Base-by-base conservation (phyloP, 768 basidiomycete genomes). In the Lyophyllum semitale region DNA sequence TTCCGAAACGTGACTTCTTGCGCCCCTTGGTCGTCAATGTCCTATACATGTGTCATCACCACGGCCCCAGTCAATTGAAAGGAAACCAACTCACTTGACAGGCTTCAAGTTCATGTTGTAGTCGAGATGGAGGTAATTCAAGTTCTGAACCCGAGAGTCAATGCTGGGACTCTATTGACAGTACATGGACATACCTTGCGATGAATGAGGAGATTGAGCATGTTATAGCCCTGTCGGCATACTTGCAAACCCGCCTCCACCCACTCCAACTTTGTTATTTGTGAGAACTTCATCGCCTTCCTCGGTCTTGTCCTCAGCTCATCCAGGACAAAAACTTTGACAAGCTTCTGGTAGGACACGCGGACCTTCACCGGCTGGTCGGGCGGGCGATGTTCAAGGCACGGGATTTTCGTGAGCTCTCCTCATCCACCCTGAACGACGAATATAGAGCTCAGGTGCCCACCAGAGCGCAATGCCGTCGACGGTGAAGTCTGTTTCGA, bases 281-380 rank as follows among this genome's bases (percentile, higher is more conserved):
- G 97, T 87, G 98, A 99, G 76, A 99, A 99, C 73, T 98, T 98
- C 91, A 97, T 95, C 8, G 97, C 89, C 73, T 96, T 98, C 71
- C 97, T 94, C 4, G 88, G 82, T 43, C 91, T 81, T 51, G 88
- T 88, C 65, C 91, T 87, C 40, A 99, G 79, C 70, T 95, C 94
- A 68, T 99, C 98, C 63, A 98, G 79, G 17, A 99, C 97, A 71
- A 81, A 98, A 68, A 91, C 89, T 72, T 99, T 99, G 55, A 96
- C 79, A 29, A 99, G 79, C 74, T 99, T 99, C 79, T 99, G 97
- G 68, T 99, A 98, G 32, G 96, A 98, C 0, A 99, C 97, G 58
- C 97, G 89, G 64, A 98, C 92, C 81, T 99, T 99, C 69, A 98
- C 95, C 0, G 95, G 85, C 67, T 97, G 95, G 41, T 87, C 88